Percentiles rank a stretch among this genome's conserved stretches.
Evolutionary conservation across 2,329 filamentous ascomycete species (phyloP).

Genomic region (Neodidymelliopsis sp.): DNA sequence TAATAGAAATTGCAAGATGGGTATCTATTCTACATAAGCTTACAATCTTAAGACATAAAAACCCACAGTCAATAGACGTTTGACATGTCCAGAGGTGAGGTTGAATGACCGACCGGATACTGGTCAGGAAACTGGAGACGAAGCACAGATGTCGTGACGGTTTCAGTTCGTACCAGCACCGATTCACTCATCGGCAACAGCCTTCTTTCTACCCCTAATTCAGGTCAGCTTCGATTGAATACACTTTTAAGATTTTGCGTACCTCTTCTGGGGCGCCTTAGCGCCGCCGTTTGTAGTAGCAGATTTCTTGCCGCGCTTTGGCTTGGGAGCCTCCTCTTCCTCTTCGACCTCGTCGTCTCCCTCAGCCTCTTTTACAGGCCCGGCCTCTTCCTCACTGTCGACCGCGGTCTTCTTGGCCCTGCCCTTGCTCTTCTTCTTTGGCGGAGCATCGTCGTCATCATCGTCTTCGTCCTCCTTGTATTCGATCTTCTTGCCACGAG

Average conservation of each 20-base stretch:
- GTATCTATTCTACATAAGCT: constrained; percentile 17
- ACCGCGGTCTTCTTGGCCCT: constrained; percentile 37
- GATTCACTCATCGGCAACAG: constrained; percentile 29
- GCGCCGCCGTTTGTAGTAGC: constrained; percentile 21
- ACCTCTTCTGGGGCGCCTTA: constrained; percentile 43
- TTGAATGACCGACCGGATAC: not conserved
- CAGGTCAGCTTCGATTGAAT: constrained; percentile 15
- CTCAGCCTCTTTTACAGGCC: constrained; percentile 18
- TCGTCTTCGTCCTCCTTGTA: constrained; percentile 37
- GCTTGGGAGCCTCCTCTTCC: constrained; percentile 28
- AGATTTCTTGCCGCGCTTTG: constrained; percentile 32
- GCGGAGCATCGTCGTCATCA: constrained; percentile 32
- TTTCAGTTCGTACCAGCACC: not conserved
- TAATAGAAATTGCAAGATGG: constrained; percentile 4
- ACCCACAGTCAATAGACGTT: not conserved
- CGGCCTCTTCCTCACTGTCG: constrained; percentile 28
- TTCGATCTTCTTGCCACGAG: constrained; percentile 36
- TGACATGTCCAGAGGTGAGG: not conserved
- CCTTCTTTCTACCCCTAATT: constrained; percentile 35
- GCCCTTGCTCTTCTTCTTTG: constrained; percentile 29
- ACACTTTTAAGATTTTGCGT: not conserved
- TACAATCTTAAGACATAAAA: not conserved
- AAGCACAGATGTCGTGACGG: not conserved
- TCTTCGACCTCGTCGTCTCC: constrained; percentile 21
- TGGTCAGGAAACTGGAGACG: not conserved